Base-by-base conservation (phyloP, 2,329 filamentous ascomycete genomes). In the Diaporthe australafricana region DNA sequence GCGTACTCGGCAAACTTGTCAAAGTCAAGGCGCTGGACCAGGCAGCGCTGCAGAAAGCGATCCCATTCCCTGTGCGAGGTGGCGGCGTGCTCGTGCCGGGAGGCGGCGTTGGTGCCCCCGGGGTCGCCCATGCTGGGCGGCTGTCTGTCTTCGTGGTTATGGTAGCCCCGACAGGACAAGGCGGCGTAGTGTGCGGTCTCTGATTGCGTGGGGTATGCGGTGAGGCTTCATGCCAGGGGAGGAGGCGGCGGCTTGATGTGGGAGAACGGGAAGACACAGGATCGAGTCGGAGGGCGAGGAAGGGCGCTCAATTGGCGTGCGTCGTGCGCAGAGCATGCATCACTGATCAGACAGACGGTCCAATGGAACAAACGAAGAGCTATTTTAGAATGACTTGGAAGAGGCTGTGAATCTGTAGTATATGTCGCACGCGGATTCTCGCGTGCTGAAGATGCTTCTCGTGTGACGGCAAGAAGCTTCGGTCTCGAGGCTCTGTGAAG, bases 1-100 rank as follows among this genome's bases (percentile, higher is more conserved):
- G 87, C 84, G 74, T 84, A 89, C 30, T 82, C 79, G 52, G 86
- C 84, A 79, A 92, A 92, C 71, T 81, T 81, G 47, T 87, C 85
- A 38, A 82, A 78, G 52, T 88, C 86, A 70, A 91, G 85, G 40
- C 90, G 88, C 55, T 82, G 78, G 38, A 80, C 78, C 53, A 90
- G 82, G 78, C 88, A 88, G 71, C 80, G 83, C 45, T 81, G 77
- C 52, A 91, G 79, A 75, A 91, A 90, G 20, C 80, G 79, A 55
- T 80, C 73, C 90, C 90, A 89, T 74, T 86, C 83, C 68, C 76
- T 76, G 55, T 78, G 70, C 71, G 70, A 56, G 71, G 70, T 53
- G 48, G 52, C 47, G 57, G 48, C 62, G 32, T 69, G 62, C 38
- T 62, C 63, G 52, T 68, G 70, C 56, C 53, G 69, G 56, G 70